Base-by-base conservation (phyloP, 768 basidiomycete species). In the Termitomyces sp. region DNA sequence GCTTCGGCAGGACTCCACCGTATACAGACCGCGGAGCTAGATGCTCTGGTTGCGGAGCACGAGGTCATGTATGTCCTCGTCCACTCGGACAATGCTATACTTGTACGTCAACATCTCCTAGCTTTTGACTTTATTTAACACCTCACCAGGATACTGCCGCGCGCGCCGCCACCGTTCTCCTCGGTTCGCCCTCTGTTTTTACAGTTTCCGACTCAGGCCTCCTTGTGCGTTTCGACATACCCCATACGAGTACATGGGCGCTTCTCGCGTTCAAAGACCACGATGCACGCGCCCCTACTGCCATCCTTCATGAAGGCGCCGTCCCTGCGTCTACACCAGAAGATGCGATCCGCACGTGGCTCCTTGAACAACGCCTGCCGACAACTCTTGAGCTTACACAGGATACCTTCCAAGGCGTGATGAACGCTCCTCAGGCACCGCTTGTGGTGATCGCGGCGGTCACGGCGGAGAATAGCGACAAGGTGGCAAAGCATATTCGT, bases 361-460 rank as follows among this genome's bases (percentile, higher is more conserved):
- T 95, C 18, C 68, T 86, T 2, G 68, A 74, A 0, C 82, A 97
- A 69, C 85, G 88, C 32, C 82, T 93, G 24, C 92, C 93, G 0
- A 83, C 85, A 1, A 74, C 84, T 12, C 66, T 86, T 20, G 90
- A 96, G 70, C 82, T 98, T 45, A 85, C 83, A 20, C 82, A 86
- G 42, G 86, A 87, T 51, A 86, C 88, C 3, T 97, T 94, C 79
- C 86, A 91, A 62, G 81, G 79, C 12, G 83, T 97, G 43, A 95
- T 98, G 93, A 88, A 89, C 50, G 86, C 88, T 12, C 83, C 85
- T 0, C 81, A 88, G 26, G 69, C 76, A 5, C 90, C 93, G 0
- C 79, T 93, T 13, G 91, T 98, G 2, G 87, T 95, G 6, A 81
- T 98, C 50, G 87, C 80, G 14, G 83, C 84, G 2, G 77, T 79